Percentiles rank a stretch among this genome's conserved stretches.
Evolutionary conservation across 1,284 basidiomycete genomes (phyloP).

Genomic region (Athelia psychrophila): DNA sequence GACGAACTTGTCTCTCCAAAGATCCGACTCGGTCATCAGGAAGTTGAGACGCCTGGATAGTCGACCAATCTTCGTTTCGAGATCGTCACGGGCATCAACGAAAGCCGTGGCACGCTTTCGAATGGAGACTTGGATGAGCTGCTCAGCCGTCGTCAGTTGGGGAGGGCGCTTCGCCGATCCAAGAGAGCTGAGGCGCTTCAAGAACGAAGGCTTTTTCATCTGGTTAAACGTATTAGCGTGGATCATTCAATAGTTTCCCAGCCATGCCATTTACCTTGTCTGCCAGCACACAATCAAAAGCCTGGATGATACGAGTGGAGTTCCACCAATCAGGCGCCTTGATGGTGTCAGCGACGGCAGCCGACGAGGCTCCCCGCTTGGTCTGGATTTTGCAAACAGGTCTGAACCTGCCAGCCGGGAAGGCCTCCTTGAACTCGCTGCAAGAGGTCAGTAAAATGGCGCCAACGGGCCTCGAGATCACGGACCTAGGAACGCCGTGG

Average conservation of each 20-base stretch:
- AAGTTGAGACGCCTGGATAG: slow-evolving; percentile 83
- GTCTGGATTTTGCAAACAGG: slow-evolving; percentile 83
- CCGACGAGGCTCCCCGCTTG: slow-evolving; percentile 75
- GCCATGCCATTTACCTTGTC: slow-evolving; percentile 65
- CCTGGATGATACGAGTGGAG: slow-evolving; percentile 82
- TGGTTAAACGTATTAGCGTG: too few species aligned
- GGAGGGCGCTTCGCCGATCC: slow-evolving; percentile 70
- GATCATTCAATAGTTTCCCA: slow-evolving; percentile 16
- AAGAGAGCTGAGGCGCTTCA: slow-evolving; percentile 83
- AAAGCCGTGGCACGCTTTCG: slow-evolving; percentile 88
- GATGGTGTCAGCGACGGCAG: slow-evolving; percentile 81
- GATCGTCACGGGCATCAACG: slow-evolving; percentile 88
- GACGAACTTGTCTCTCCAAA: slow-evolving; percentile 90
- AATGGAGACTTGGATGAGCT: slow-evolving; percentile 81
- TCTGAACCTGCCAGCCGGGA: slow-evolving; percentile 85
- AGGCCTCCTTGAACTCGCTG: slow-evolving; percentile 93
- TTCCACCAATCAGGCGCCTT: slow-evolving; percentile 93
- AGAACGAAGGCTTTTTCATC: slow-evolving; percentile 86
- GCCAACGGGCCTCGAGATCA: too few species aligned
- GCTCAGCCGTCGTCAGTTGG: slow-evolving; percentile 74
- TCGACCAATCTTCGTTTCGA: slow-evolving; percentile 87
- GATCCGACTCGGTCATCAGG: slow-evolving; percentile 86
- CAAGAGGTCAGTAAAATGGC: slow-evolving; percentile 9
- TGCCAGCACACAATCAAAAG: slow-evolving; percentile 84
- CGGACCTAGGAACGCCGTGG: slow-evolving; percentile 73